A percentile compares a stretch with the other conserved stretches of the same genome.
Conservation (phyloP, 768 basidiomycete genomes). For the Xerocomellus chrysenteron region DNA sequence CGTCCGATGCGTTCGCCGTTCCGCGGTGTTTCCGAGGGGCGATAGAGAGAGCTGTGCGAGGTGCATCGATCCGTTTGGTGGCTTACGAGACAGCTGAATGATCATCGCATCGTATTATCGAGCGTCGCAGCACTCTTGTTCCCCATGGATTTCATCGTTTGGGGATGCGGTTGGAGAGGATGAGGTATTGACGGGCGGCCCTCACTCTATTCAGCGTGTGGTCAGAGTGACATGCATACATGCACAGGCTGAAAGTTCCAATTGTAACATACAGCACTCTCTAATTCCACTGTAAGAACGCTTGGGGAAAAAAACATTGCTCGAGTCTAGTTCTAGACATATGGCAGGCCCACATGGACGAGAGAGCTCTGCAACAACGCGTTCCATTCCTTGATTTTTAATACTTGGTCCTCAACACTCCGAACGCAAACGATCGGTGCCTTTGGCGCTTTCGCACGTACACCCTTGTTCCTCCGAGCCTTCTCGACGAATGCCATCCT, state of each 20-base stretch:
- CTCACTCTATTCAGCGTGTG: background rate
- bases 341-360: background rate
- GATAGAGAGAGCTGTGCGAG: background rate
- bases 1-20: constrained; percentile 6
- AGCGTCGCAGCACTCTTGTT: background rate
- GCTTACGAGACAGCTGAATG: background rate
- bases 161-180: background rate
- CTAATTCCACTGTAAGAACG: no score
- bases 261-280: no score
- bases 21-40: constrained; percentile 2
- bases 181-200: no score
- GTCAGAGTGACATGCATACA: background rate
- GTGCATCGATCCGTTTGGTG: background rate
- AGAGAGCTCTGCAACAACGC: background rate
- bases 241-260: background rate
- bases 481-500: background rate
- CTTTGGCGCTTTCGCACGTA: background rate
- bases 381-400: constrained; percentile 4
- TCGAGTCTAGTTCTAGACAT: background rate
- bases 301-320: background rate
- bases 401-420: background rate
- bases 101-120: background rate
- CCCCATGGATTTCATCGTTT: background rate
- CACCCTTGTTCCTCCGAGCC: background rate
- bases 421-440: background rate